Percentiles rank a stretch among this genome's conserved stretches.
Evolutionary conservation across 2,329 filamentous ascomycete species (phyloP).

Genomic region (Cytospora chrysosperma): DNA sequence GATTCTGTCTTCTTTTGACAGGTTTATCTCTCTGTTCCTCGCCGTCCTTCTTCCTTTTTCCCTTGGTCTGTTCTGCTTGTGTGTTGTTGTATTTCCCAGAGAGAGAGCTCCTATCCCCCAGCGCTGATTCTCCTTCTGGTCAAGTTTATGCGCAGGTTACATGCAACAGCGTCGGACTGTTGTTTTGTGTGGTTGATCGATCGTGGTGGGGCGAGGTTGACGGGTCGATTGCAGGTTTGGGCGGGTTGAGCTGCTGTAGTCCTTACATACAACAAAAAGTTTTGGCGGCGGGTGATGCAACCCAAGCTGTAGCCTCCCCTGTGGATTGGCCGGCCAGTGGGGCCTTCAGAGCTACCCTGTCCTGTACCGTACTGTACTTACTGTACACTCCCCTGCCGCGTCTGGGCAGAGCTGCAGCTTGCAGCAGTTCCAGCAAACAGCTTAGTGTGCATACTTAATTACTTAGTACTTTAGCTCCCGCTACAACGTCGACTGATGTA

Average conservation of each 20-base stretch:
- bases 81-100: too few relatives aligned
- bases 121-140: background rate
- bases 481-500: background rate
- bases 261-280: too few relatives aligned
- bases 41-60: background rate
- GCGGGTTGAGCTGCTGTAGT: background rate
- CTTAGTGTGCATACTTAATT: too few relatives aligned
- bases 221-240: background rate
- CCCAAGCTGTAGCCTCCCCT: background rate
- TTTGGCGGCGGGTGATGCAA: conserved; percentile 13
- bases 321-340: conserved; percentile 1
- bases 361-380: too few relatives aligned
- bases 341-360: conserved; percentile 3
- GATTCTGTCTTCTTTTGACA: too few relatives aligned
- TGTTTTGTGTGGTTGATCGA: background rate
- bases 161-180: background rate
- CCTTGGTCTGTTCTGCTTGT: background rate
- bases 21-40: background rate
- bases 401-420: background rate
- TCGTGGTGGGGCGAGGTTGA: background rate
- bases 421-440: background rate
- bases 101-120: background rate
- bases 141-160: background rate
- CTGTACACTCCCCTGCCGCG: too few relatives aligned
- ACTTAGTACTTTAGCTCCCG: background rate